Evolutionary conservation across 2,329 filamentous ascomycete species (phyloP).

Genomic region (Exophiala sp.): DNA sequence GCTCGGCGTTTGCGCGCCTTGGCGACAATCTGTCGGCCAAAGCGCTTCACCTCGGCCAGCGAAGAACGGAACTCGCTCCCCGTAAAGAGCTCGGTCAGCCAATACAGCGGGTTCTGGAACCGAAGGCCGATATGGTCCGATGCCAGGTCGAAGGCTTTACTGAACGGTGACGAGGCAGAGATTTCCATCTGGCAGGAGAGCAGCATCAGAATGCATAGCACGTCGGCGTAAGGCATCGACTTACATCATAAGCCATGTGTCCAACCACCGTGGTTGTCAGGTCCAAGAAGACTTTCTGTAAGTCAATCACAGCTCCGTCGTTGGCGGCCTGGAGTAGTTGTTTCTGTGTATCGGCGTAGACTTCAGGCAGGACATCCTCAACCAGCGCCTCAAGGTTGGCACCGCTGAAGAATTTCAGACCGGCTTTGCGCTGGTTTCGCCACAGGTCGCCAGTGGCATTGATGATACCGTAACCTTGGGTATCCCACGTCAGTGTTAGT

Average conservation of each 20-base stretch:
- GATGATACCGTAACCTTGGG: conserved; percentile 59
- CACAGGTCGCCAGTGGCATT: conserved; percentile 60
- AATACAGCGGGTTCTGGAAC: conserved; percentile 62
- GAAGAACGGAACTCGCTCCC: conserved; percentile 46
- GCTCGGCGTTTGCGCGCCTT: conserved; percentile 43
- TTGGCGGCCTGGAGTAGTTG: conserved; percentile 35
- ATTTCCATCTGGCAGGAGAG: conserved; percentile 52
- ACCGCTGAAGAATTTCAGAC: conserved; percentile 52
- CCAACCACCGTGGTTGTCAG: conserved; percentile 62
- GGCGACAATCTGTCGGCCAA: conserved; percentile 53
- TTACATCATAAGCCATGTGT: conserved; percentile 59
- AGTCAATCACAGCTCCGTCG: conserved; percentile 41
- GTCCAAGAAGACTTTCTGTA: conserved; percentile 57
- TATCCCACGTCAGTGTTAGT: background rate
- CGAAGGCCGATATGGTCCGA: conserved; percentile 55
- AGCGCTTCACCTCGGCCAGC: conserved; percentile 48
- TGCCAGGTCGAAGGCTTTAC: conserved; percentile 56
- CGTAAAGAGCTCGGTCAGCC: conserved; percentile 51
- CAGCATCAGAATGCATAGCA: background rate
- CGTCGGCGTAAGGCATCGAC: no score
- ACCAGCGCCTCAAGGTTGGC: conserved; percentile 54
- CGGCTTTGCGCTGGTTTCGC: conserved; percentile 58
- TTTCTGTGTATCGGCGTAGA: conserved; percentile 43
- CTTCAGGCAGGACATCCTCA: conserved; percentile 52
- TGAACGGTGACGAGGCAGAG: conserved; percentile 56